Evolutionary conservation across 23 red algal genomes (phyloP).

Genomic region (Agarophyton chilense): DNA sequence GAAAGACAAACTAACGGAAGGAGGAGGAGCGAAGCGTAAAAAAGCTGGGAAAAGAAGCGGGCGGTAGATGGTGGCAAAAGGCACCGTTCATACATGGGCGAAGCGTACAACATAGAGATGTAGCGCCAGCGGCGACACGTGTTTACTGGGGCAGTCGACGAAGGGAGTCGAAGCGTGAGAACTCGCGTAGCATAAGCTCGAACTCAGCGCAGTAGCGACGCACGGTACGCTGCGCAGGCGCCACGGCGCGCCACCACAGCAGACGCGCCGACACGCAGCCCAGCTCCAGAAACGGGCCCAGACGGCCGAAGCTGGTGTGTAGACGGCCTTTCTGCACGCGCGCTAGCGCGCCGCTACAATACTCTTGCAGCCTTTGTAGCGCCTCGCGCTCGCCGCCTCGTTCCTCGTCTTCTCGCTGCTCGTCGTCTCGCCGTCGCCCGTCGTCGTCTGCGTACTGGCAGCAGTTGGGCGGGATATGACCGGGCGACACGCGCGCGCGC

Average conservation of each 20-base stretch:
- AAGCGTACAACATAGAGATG: no score
- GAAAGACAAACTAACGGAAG: neutral
- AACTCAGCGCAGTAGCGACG: conserved; percentile 57
- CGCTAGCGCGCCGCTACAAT: conserved; percentile 31
- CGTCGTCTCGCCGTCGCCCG: neutral
- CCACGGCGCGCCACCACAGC: conserved; percentile 40
- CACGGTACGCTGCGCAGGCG: conserved; percentile 4
- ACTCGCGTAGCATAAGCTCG: conserved; percentile 50
- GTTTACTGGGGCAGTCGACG: neutral
- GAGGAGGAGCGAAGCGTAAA: neutral
- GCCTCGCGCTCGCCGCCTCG: conserved; percentile 44
- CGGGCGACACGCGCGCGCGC: neutral
- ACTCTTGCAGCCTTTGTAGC: conserved; percentile 13
- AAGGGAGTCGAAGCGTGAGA: conserved; percentile 9
- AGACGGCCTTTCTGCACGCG: neutral
- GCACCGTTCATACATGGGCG: no score
- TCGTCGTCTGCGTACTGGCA: neutral
- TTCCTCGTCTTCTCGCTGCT: no score
- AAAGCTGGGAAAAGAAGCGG: neutral
- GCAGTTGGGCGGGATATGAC: neutral
- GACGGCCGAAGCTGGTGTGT: neutral
- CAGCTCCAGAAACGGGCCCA: conserved; percentile 52
- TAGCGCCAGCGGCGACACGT: neutral
- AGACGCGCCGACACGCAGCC: conserved; percentile 44
- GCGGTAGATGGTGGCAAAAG: neutral